phyloP scores from a whole-genome alignment of 2,329 filamentous ascomycete species.

The Colletotrichum caudatum region DNA sequence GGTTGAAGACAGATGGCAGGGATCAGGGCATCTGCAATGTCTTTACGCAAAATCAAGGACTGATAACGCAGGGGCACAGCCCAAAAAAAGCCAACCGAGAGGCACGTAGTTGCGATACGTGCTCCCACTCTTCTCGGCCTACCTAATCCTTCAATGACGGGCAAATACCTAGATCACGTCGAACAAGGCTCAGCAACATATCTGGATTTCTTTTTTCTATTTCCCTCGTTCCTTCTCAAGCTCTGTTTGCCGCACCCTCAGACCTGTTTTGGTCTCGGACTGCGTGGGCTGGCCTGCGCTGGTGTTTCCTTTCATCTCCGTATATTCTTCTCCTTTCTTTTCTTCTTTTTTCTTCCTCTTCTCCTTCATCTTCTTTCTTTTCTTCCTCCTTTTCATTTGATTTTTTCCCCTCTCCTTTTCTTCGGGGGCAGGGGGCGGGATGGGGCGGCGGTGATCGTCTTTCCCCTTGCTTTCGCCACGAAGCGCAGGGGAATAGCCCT shows the following conservation, averaged over 20 bases:
- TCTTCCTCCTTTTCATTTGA: not conserved
- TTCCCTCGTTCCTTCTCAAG: not conserved
- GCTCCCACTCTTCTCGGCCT: not conserved
- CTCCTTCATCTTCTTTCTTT: not conserved
- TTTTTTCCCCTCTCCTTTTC: not conserved
- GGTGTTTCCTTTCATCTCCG: not conserved
- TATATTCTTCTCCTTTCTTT: not conserved
- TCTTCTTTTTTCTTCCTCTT: not conserved
- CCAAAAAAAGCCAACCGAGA: not conserved
- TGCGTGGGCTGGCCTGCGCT: not conserved
- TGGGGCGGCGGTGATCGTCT: not conserved
- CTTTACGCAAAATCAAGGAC: constrained; percentile 16
- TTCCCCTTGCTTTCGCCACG: not conserved
- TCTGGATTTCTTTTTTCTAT: constrained; percentile 10
- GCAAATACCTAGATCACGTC: not conserved
- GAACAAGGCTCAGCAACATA: constrained; percentile 17
- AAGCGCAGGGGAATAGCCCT: constrained; percentile 1
- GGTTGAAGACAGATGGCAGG: constrained; percentile 8
- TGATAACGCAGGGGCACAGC: constrained; percentile 18
- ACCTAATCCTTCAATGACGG: not conserved
- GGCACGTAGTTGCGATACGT: not conserved
- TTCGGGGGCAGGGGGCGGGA: too few species aligned
- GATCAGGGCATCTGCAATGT: not conserved
- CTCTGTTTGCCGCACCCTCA: too few species aligned
- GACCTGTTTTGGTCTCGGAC: not conserved